A percentile compares a stretch with the other conserved stretches of the same genome.
These are phyloP conservation scores for Fusarium domesticum DNA, from an alignment of 2,329 filamentous ascomycete species.

Conservation along the genomic window DNA sequence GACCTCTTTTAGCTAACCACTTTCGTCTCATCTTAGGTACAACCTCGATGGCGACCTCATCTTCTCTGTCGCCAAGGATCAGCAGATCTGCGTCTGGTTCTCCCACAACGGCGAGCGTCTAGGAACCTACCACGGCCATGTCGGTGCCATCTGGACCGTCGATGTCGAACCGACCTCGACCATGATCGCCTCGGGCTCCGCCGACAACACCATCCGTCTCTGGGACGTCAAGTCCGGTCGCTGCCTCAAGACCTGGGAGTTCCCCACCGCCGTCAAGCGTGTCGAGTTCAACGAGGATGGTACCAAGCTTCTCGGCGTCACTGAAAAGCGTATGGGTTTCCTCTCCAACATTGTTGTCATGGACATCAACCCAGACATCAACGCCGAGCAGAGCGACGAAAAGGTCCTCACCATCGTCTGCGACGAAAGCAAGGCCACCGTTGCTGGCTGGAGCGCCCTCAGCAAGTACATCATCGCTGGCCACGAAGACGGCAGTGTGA, in stretches of 20 bases:
- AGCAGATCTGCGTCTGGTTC: constrained; percentile 95
- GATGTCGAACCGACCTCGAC: constrained; percentile 91
- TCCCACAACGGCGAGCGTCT: constrained; percentile 97
- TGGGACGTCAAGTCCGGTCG: constrained; percentile 95
- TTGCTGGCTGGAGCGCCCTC: constrained; percentile 93
- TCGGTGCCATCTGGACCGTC: constrained; percentile 98
- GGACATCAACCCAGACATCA: constrained; percentile 79
- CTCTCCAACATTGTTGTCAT: constrained; percentile 91
- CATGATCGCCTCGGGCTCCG: constrained; percentile 89
- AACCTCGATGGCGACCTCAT: constrained; percentile 94
- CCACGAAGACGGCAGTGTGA: constrained; percentile 93
- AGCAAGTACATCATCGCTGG: constrained; percentile 95
- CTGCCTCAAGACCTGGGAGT: constrained; percentile 96
- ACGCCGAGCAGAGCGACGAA: constrained; percentile 82
- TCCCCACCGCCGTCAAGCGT: constrained; percentile 93
- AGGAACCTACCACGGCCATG: constrained; percentile 94
- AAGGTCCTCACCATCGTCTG: constrained; percentile 83
- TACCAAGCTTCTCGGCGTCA: constrained; percentile 84
- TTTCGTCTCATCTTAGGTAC: constrained; percentile 53
- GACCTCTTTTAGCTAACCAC: constrained; percentile 18
- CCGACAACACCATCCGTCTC: constrained; percentile 96
- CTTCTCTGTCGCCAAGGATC: constrained; percentile 94
- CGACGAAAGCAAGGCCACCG: constrained; percentile 93
- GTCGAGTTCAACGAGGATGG: constrained; percentile 97
- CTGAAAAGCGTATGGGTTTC: constrained; percentile 97